phyloP scores from a whole-genome alignment of 495 filamentous ascomycete species.

The Penicillium dipodomyicola region DNA sequence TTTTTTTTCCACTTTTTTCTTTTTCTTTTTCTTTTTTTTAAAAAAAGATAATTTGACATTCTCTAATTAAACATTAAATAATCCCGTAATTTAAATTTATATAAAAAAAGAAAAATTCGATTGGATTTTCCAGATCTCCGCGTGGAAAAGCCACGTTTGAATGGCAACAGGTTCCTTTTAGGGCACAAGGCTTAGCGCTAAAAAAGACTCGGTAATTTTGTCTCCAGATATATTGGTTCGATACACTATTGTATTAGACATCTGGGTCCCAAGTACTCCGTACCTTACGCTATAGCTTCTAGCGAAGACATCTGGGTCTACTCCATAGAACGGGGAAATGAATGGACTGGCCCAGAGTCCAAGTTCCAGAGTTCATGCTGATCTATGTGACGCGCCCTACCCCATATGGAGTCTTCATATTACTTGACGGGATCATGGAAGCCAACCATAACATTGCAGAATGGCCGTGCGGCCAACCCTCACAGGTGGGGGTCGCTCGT shows the following conservation, averaged over 20 bases:
- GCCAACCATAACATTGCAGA: constrained; percentile 8
- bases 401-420: constrained; percentile 12
- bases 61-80: no score
- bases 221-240: background rate
- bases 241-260: background rate
- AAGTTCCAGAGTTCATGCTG: constrained; percentile 2
- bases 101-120: no score
- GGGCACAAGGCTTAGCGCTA: constrained; percentile 6
- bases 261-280: background rate
- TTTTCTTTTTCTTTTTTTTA: no score
- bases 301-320: background rate
- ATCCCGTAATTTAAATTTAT: no score
- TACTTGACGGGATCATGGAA: background rate
- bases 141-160: constrained; percentile 9
- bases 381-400: constrained; percentile 3
- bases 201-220: background rate
- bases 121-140: background rate
- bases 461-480: constrained; percentile 8
- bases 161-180: background rate
- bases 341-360: constrained; percentile 2
- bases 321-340: background rate
- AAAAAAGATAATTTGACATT: no score
- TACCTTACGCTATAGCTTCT: no score
- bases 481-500: constrained; percentile 14
- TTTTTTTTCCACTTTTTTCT: no score